Conservation (phyloP, 1,284 basidiomycete species). For the Marasmius fiardii region DNA sequence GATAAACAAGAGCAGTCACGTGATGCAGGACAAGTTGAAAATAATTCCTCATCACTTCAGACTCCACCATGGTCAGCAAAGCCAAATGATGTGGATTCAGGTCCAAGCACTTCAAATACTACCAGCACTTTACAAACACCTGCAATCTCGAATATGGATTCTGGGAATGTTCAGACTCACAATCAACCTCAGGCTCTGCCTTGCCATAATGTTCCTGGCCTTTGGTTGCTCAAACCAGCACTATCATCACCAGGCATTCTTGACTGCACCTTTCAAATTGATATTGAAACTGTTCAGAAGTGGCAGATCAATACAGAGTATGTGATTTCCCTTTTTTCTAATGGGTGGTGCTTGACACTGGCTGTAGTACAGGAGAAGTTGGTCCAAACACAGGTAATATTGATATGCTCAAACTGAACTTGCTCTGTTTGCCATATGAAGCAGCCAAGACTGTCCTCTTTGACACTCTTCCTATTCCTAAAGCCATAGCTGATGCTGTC, state of each 20-base stretch:
- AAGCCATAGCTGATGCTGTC: conserved; percentile 26
- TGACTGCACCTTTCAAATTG: conserved; percentile 8
- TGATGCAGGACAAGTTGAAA: too few relatives aligned
- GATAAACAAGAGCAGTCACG: not conserved
- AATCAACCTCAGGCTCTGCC: not conserved
- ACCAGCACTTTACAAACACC: too few relatives aligned
- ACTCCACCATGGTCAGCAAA: conserved; percentile 2
- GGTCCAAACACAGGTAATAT: not conserved
- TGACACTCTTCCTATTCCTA: conserved; percentile 24
- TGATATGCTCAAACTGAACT: conserved; percentile 17
- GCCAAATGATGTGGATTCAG: not conserved
- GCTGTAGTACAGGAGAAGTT: not conserved
- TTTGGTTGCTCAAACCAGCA: conserved; percentile 9
- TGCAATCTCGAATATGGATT: not conserved
- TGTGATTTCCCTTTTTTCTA: not conserved
- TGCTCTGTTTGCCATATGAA: conserved; percentile 37
- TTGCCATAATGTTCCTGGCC: conserved; percentile 9
- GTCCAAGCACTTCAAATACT: not conserved
- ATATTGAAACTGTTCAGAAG: conserved; percentile 6
- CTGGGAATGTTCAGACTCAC: not conserved
- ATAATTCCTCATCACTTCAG: too few relatives aligned
- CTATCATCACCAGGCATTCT: conserved; percentile 10
- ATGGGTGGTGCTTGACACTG: not conserved
- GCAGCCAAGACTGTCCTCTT: conserved; percentile 20
- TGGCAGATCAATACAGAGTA: conserved; percentile 9